Conservation (phyloP, 306 rosid species). For the Castanopsis chinensis region DNA sequence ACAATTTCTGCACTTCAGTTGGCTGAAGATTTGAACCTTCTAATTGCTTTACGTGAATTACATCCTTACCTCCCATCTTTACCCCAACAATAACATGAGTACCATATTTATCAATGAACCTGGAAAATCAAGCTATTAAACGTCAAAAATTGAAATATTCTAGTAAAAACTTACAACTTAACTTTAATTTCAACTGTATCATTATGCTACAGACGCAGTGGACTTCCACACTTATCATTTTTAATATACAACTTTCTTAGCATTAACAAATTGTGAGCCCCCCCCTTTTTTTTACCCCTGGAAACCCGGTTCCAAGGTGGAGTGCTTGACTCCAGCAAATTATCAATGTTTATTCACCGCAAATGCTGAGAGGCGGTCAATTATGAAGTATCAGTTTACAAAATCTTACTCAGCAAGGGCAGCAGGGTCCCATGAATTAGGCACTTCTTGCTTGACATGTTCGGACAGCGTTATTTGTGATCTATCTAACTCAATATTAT, state of each 20-base stretch:
- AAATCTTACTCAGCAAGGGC: conserved; percentile 77
- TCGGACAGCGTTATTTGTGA: conserved; percentile 55
- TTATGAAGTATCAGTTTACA: background rate
- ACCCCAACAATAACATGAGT: conserved; percentile 88
- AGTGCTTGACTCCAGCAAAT: too few relatives aligned
- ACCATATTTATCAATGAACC: conserved; percentile 90
- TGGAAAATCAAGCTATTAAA: conserved; percentile 33
- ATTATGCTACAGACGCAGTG: background rate
- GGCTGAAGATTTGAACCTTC: conserved; percentile 53
- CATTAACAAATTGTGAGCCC: background rate
- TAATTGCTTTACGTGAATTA: conserved; percentile 68
- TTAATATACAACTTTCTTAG: background rate
- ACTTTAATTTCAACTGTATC: background rate
- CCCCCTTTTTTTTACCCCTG: background rate
- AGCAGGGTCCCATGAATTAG: conserved; percentile 78
- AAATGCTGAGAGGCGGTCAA: background rate
- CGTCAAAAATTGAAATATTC: background rate
- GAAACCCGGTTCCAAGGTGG: too few relatives aligned
- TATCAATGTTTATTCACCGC: background rate
- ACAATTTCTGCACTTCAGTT: conserved; percentile 62
- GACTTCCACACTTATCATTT: background rate
- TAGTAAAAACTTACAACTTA: background rate
- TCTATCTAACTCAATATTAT: conserved; percentile 63
- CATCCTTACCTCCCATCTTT: conserved; percentile 97
- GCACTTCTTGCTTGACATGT: conserved; percentile 61